Conservation (phyloP, 495 filamentous ascomycete species). For the Aspergillus bertholletiae region DNA sequence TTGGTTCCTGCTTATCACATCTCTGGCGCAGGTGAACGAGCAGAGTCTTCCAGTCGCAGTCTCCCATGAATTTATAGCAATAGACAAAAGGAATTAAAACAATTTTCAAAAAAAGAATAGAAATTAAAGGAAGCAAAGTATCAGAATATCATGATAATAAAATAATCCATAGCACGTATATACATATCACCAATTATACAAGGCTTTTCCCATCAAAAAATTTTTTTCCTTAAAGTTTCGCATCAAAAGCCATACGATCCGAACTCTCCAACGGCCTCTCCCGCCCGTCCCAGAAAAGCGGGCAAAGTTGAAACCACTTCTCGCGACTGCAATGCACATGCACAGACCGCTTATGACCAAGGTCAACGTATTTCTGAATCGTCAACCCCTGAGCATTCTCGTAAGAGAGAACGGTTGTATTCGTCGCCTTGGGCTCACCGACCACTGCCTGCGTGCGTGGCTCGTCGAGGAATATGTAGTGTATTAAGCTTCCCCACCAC, state of each 20-base stretch:
- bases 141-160: too few relatives aligned
- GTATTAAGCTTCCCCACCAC: slow-evolving; percentile 67
- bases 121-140: too few relatives aligned
- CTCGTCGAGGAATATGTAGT: slow-evolving; percentile 69
- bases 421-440: slow-evolving; percentile 62
- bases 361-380: slow-evolving; percentile 62
- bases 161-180: too few relatives aligned
- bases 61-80: too few relatives aligned
- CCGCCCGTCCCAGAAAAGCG: slow-evolving; percentile 48
- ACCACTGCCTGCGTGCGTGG: slow-evolving; percentile 59
- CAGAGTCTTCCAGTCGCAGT: too few relatives aligned
- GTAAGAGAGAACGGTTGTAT: slow-evolving; percentile 58
- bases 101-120: too few relatives aligned
- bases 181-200: too few relatives aligned
- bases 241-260: slow-evolving; percentile 47
- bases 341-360: slow-evolving; percentile 64
- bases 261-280: slow-evolving; percentile 42
- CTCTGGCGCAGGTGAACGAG: too few relatives aligned
- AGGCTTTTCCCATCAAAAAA: not conserved
- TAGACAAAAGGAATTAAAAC: too few relatives aligned
- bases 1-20: too few relatives aligned
- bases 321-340: slow-evolving; percentile 57
- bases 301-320: slow-evolving; percentile 65
- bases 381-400: slow-evolving; percentile 63
- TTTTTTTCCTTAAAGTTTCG: slow-evolving; percentile 31